A percentile compares a stretch with the other conserved stretches of the same genome.
These are phyloP conservation scores for Crithidia thermophila DNA, from an alignment of 208 protist species.

Conservation along the genomic window DNA sequence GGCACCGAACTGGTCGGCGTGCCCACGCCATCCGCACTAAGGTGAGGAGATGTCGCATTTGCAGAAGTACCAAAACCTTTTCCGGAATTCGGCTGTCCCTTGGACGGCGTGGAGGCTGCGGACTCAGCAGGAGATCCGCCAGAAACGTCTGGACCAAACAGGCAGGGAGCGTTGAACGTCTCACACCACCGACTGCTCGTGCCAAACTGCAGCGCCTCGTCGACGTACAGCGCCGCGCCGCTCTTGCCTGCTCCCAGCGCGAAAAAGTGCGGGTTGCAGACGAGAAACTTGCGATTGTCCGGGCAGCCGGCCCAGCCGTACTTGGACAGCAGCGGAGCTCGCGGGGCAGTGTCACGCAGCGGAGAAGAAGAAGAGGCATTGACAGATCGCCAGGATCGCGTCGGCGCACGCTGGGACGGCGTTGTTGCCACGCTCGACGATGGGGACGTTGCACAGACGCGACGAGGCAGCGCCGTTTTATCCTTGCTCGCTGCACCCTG, in stretches of 20 bases:
- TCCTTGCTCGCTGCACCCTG: too few relatives aligned
- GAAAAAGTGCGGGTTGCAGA: conserved; percentile 52
- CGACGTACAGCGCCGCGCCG: conserved; percentile 59
- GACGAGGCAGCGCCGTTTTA: too few relatives aligned
- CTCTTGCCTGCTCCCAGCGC: conserved; percentile 55
- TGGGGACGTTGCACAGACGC: too few relatives aligned
- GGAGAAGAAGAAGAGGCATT: too few relatives aligned
- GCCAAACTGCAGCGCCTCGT: conserved; percentile 52
- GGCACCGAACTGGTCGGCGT: too few relatives aligned
- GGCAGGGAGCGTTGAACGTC: conserved; percentile 54
- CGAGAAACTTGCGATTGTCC: conserved; percentile 43
- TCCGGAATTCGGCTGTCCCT: not conserved
- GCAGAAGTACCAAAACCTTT: too few relatives aligned
- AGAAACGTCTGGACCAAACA: conserved; percentile 28
- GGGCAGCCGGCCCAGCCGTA: conserved; percentile 35
- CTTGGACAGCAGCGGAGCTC: conserved; percentile 24
- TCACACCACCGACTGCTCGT: conserved; percentile 56
- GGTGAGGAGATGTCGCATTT: too few relatives aligned
- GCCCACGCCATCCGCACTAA: too few relatives aligned
- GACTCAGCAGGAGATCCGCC: not conserved
- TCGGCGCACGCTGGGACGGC: too few relatives aligned
- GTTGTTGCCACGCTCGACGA: too few relatives aligned
- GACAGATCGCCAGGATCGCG: too few relatives aligned
- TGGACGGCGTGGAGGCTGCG: not conserved
- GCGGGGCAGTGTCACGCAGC: too few relatives aligned